These are phyloP conservation scores for Colletotrichum chrysophilum DNA, from an alignment of 2,329 filamentous ascomycete genomes.

Conservation along the genomic window DNA sequence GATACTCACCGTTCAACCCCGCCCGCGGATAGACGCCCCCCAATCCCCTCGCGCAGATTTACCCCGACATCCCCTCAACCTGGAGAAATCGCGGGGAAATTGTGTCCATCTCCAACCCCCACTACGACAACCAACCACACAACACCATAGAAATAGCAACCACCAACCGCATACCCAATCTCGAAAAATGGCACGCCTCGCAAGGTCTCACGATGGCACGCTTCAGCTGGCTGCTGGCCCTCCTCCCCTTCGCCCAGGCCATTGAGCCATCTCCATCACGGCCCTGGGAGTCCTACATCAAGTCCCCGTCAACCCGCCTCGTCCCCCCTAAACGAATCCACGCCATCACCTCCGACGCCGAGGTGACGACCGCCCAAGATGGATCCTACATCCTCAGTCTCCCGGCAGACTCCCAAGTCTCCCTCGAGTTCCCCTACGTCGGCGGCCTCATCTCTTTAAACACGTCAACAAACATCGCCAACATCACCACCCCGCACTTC, in stretches of 20 bases:
- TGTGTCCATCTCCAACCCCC: not conserved
- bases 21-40: not conserved
- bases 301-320: slow-evolving; percentile 3
- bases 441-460: slow-evolving; percentile 20
- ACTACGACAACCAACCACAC: not conserved
- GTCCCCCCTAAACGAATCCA: slow-evolving; percentile 8
- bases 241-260: not conserved
- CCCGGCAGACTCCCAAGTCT: slow-evolving; percentile 9
- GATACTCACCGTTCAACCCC: not conserved
- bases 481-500: slow-evolving; percentile 14
- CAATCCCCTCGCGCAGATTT: slow-evolving; percentile 12
- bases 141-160: not conserved
- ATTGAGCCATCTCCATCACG: not conserved
- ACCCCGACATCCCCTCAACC: slow-evolving; percentile 13
- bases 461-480: not conserved
- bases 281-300: slow-evolving; percentile 16
- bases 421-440: slow-evolving; percentile 23
- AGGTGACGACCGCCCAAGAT: not conserved
- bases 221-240: not conserved
- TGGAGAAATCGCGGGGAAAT: slow-evolving; percentile 7
- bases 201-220: not conserved
- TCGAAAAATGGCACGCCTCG: not conserved
- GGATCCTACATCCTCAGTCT: not conserved
- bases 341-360: slow-evolving; percentile 6
- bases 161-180: not conserved